phyloP scores from a whole-genome alignment of 805 yeast genomes.

The Candida broadrunensis region DNA sequence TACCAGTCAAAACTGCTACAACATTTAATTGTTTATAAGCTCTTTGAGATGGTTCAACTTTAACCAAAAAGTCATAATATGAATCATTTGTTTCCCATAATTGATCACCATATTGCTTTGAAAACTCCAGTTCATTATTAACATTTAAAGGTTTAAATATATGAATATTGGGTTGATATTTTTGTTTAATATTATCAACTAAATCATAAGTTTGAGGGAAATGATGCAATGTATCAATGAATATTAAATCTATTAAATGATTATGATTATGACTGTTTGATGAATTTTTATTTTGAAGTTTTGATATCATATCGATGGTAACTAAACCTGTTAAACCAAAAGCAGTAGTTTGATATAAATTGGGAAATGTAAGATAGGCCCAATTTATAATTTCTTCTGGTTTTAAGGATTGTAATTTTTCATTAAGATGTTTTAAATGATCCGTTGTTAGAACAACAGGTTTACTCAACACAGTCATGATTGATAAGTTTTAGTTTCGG shows the following conservation, averaged over 20 bases:
- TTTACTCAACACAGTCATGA: background rate
- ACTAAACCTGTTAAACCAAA: conserved; percentile 92
- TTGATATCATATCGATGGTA: conserved; percentile 76
- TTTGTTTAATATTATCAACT: conserved; percentile 52
- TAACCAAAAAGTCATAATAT: conserved; percentile 79
- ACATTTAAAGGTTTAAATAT: conserved; percentile 65
- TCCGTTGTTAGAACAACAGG: conserved; percentile 34
- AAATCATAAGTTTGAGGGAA: conserved; percentile 90
- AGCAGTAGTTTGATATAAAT: conserved; percentile 87
- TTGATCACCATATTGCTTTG: conserved; percentile 62
- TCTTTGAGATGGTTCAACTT: conserved; percentile 88
- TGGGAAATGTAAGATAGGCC: conserved; percentile 82
- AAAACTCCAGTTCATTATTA: conserved; percentile 60
- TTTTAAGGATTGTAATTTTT: conserved; percentile 48
- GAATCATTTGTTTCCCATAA: conserved; percentile 84
- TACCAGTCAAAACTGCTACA: conserved; percentile 87
- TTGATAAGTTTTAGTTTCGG: too few species aligned
- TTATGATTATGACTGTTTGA: background rate
- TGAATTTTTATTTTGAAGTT: conserved; percentile 26
- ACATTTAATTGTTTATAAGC: conserved; percentile 74
- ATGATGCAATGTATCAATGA: conserved; percentile 88
- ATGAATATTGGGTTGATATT: conserved; percentile 58
- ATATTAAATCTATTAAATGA: conserved; percentile 67
- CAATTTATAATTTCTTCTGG: conserved; percentile 78
- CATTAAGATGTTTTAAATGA: conserved; percentile 67